Percentiles rank a stretch among this genome's conserved stretches.
These are phyloP conservation scores for Ogataea nonfermentans DNA, from an alignment of 805 yeast species.

Conservation along the genomic window DNA sequence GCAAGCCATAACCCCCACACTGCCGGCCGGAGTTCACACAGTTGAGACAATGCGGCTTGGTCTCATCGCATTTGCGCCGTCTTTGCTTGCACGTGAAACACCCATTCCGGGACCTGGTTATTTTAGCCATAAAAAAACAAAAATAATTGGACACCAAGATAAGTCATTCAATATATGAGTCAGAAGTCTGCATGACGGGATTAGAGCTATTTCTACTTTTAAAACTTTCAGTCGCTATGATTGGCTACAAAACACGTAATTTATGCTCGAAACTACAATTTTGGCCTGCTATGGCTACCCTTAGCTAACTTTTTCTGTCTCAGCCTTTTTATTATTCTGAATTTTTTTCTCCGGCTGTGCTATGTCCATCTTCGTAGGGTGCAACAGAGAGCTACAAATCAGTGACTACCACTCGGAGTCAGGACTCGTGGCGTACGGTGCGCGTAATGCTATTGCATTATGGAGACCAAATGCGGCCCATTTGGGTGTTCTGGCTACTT, in stretches of 20 bases:
- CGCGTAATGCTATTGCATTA: slow-evolving; percentile 61
- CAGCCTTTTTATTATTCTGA: not conserved
- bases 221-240: no score
- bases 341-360: slow-evolving; percentile 11
- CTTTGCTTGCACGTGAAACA: slow-evolving; percentile 58
- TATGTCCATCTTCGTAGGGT: slow-evolving; percentile 62
- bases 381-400: slow-evolving; percentile 62
- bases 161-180: not conserved
- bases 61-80: slow-evolving; percentile 56
- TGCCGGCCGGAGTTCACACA: slow-evolving; percentile 42
- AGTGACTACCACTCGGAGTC: slow-evolving; percentile 46
- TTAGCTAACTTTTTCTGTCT: not conserved
- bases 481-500: slow-evolving; percentile 51
- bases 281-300: not conserved
- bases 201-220: not conserved
- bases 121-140: slow-evolving; percentile 31
- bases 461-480: slow-evolving; percentile 22
- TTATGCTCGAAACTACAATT: no score
- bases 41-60: slow-evolving; percentile 49
- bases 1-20: slow-evolving; percentile 51
- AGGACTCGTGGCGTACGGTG: slow-evolving; percentile 65
- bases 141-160: not conserved
- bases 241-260: no score
- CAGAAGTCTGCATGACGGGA: not conserved
- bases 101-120: slow-evolving; percentile 53